phyloP scores from a whole-genome alignment of 2,329 filamentous ascomycete species.

The Trichophyton equinum region DNA sequence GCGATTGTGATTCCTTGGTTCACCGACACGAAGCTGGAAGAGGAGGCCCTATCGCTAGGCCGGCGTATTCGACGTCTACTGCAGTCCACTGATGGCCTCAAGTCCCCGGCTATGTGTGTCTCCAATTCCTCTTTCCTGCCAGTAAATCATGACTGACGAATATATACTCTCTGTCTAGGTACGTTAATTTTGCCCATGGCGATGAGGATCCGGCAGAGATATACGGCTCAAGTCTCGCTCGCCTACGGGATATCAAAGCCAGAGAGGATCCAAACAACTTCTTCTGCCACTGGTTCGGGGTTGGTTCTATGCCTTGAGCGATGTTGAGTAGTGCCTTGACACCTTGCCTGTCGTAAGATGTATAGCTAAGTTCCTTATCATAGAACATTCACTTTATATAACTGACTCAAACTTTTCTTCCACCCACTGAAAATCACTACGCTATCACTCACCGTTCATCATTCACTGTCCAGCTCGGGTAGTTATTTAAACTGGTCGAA shows the following conservation, averaged over 20 bases:
- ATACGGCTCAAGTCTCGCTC: not conserved
- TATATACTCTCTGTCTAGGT: not conserved
- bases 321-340: too few relatives aligned
- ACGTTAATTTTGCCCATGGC: not conserved
- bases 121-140: not conserved
- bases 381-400: too few relatives aligned
- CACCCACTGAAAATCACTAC: too few relatives aligned
- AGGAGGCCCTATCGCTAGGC: not conserved
- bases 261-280: not conserved
- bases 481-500: too few relatives aligned
- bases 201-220: not conserved
- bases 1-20: not conserved
- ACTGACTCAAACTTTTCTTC: too few relatives aligned
- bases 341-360: too few relatives aligned
- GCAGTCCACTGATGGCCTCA: not conserved
- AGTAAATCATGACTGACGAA: not conserved
- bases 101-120: not conserved
- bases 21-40: not conserved
- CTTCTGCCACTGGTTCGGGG: not conserved
- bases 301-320: not conserved
- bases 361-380: too few relatives aligned
- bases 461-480: too few relatives aligned
- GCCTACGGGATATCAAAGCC: not conserved
- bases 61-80: not conserved
- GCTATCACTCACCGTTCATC: too few relatives aligned